Conservation (phyloP, 2,329 filamentous ascomycete species). For the Fusarium udum region DNA sequence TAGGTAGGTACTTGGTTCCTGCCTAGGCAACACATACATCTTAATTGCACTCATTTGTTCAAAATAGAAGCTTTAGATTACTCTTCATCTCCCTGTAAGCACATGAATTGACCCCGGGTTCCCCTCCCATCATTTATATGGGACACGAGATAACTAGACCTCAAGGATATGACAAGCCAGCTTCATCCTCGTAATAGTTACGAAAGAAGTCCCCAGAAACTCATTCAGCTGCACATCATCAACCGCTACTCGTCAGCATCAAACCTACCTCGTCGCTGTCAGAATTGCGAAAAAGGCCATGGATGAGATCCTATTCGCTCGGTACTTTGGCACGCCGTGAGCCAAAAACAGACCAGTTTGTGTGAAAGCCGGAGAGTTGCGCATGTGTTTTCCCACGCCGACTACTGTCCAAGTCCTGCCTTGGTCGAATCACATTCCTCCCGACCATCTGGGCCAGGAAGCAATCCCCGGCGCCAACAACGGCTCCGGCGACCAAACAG, state of each 20-base stretch:
- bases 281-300: slow-evolving; percentile 21
- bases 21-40: not conserved
- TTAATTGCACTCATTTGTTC: not conserved
- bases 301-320: slow-evolving; percentile 39
- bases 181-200: slow-evolving; percentile 22
- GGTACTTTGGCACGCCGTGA: slow-evolving; percentile 37
- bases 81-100: not conserved
- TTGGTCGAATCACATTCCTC: slow-evolving; percentile 45
- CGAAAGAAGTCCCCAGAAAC: not conserved
- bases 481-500: slow-evolving; percentile 39
- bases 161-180: slow-evolving; percentile 12
- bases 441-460: slow-evolving; percentile 43
- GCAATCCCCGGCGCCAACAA: slow-evolving; percentile 41
- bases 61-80: not conserved
- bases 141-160: not conserved
- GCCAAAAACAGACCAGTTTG: slow-evolving; percentile 25
- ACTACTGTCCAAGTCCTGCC: not conserved
- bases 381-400: slow-evolving; percentile 22
- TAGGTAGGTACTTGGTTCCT: not conserved
- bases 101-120: not conserved
- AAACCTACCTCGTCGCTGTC: slow-evolving; percentile 30
- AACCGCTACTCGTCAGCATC: slow-evolving; percentile 33
- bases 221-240: slow-evolving; percentile 8
- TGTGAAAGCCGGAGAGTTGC: slow-evolving; percentile 28
- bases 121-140: not conserved